Percentiles rank a stretch among this genome's conserved stretches.
These are phyloP conservation scores for Setaria italica DNA, from an alignment of 202 grass and related monocot genomes.

Conservation along the genomic window DNA sequence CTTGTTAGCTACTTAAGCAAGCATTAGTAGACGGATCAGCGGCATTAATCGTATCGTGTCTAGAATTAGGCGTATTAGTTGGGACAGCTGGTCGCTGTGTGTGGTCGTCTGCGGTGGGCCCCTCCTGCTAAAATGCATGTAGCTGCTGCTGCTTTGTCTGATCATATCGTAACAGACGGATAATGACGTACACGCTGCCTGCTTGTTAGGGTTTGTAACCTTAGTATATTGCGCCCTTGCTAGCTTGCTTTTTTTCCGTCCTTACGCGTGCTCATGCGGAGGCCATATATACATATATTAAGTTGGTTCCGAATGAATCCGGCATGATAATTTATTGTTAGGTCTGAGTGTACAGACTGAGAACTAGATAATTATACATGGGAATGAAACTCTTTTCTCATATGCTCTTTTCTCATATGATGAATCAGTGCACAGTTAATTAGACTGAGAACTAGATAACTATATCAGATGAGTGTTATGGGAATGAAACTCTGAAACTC, in stretches of 20 bases:
- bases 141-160: constrained; percentile 29
- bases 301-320: background rate
- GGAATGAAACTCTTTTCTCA: too few species aligned
- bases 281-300: background rate
- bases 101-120: constrained; percentile 24
- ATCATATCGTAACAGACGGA: constrained; percentile 53
- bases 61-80: constrained; percentile 31
- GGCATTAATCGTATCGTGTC: constrained; percentile 22
- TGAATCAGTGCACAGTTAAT: too few species aligned
- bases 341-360: too few species aligned
- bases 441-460: too few species aligned
- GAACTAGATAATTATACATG: too few species aligned
- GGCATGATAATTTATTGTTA: background rate
- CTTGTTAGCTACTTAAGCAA: constrained; percentile 8
- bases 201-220: constrained; percentile 50
- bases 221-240: background rate
- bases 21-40: constrained; percentile 46
- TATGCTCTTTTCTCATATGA: too few species aligned
- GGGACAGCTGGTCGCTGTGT: constrained; percentile 34
- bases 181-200: constrained; percentile 52
- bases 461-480: too few species aligned
- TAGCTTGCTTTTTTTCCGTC: constrained; percentile 11
- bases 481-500: too few species aligned
- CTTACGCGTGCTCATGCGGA: constrained; percentile 23
- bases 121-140: constrained; percentile 1